Conservation (phyloP, 2,329 filamentous ascomycete genomes). For the Sordariomycetes sp. region DNA sequence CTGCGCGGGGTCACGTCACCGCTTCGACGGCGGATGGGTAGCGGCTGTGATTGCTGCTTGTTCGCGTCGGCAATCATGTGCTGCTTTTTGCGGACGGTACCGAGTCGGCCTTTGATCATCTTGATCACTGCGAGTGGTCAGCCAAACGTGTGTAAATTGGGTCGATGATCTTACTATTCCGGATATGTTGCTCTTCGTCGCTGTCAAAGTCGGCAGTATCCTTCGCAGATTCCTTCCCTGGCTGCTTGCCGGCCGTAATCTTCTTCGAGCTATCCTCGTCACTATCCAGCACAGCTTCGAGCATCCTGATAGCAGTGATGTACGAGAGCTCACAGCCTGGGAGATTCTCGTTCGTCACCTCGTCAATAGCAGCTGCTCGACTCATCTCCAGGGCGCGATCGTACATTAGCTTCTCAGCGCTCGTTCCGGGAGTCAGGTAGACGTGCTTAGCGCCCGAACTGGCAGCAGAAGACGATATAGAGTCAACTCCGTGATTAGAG, state of each 20-base stretch:
- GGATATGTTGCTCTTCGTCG: slow-evolving; percentile 64
- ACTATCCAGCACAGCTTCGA: slow-evolving; percentile 85
- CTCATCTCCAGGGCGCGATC: slow-evolving; percentile 97
- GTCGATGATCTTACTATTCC: slow-evolving; percentile 53
- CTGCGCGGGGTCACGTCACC: slow-evolving; percentile 48
- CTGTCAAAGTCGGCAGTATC: slow-evolving; percentile 50
- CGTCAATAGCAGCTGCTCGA: slow-evolving; percentile 84
- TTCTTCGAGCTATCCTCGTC: slow-evolving; percentile 49
- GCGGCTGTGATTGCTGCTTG: slow-evolving; percentile 35
- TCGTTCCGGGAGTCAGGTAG: slow-evolving; percentile 77
- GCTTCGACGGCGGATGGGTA: slow-evolving; percentile 37
- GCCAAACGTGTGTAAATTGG: not conserved
- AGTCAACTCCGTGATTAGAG: slow-evolving; percentile 59
- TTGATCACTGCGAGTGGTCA: slow-evolving; percentile 39
- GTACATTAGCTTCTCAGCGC: slow-evolving; percentile 96
- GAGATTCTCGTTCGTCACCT: slow-evolving; percentile 86
- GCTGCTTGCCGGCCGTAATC: slow-evolving; percentile 19
- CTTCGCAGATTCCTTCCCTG: slow-evolving; percentile 16
- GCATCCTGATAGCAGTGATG: slow-evolving; percentile 84
- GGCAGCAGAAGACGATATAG: slow-evolving; percentile 47
- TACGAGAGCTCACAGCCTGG: slow-evolving; percentile 87
- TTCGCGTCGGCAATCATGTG: slow-evolving; percentile 51
- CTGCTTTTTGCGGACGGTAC: slow-evolving; percentile 50
- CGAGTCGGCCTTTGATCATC: slow-evolving; percentile 51
- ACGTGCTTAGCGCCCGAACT: slow-evolving; percentile 69